Base-by-base conservation (phyloP, 1,139 yeast species). In the Saccharomycopsis crataegensis region DNA sequence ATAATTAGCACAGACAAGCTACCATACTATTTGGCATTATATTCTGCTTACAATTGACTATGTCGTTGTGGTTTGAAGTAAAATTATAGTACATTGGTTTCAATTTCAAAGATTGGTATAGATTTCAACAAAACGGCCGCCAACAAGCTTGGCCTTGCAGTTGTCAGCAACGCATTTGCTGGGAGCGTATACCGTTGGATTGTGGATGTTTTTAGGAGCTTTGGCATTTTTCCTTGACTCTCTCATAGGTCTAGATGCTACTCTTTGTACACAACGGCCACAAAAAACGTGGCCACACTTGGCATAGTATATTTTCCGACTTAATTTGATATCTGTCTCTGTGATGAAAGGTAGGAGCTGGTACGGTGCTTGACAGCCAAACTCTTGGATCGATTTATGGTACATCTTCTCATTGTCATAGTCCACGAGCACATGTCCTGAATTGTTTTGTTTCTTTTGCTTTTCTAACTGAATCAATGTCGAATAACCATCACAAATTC, bases 281-380 rank as follows among this genome's bases (percentile, higher is more conserved):
- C 97, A 90, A 65, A 79, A 90, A 1, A 83, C 77, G 69, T 90
- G 97, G 0, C 96, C 96, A 70, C 97, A 90, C 11, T 65, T 64
- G 0, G 91, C 77, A 34, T 78, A 76, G 64, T 84, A 89, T 5
- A 86, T 78, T 57, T 93, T 74, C 62, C 76, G 81, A 1, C 93
- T 83, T 38, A 87, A 70, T 52, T 78, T 83, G 38, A 71, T 65
- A 62, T 87, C 96, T 1, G 72, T 73, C 8, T 72, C 75, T 0
- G 84, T 75, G 12, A 83, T 70, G 40, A 72, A 71, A 32, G 68
- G 64, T 14, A 71, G 62, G 51, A 83, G 78, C 60, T 80, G 83
- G 77, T 85, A 86, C 0, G 93, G 93, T 1, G 90, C 86, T 40
- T 64, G 72, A 14, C 77, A 70, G 16, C 63, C 66, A 52, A 65